Evolutionary conservation across 2,329 filamentous ascomycete genomes (phyloP).

Genomic region (Periconia digitata): DNA sequence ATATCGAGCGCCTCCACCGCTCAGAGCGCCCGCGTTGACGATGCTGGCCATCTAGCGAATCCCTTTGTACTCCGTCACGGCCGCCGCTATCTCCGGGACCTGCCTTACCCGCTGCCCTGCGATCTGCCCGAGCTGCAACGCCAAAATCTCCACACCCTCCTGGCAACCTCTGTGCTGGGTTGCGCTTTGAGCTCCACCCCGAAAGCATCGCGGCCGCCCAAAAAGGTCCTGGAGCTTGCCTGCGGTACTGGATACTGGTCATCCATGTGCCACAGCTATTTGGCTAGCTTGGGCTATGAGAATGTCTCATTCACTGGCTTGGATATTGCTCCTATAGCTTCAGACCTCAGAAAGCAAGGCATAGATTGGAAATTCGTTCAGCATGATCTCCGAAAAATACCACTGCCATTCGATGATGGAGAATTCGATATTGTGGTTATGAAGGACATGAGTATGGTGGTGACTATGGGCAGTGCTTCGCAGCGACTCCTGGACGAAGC

Average conservation of each 20-base stretch:
- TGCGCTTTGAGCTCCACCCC: slow-evolving; percentile 74
- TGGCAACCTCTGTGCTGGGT: slow-evolving; percentile 80
- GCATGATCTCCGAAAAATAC: slow-evolving; percentile 75
- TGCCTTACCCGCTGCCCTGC: slow-evolving; percentile 82
- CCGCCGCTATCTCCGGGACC: slow-evolving; percentile 78
- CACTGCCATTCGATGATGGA: slow-evolving; percentile 75
- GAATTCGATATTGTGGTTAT: slow-evolving; percentile 88
- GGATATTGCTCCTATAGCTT: slow-evolving; percentile 74
- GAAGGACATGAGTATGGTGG: slow-evolving; percentile 77
- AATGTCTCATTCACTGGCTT: slow-evolving; percentile 79
- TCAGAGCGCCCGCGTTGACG: slow-evolving; percentile 33
- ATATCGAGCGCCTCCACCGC: slow-evolving; percentile 43
- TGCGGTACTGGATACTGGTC: slow-evolving; percentile 92
- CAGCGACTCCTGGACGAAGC: slow-evolving; percentile 68
- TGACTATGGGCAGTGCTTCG: slow-evolving; percentile 59
- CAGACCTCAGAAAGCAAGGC: slow-evolving; percentile 66
- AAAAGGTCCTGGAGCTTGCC: slow-evolving; percentile 78
- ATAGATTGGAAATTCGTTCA: slow-evolving; percentile 89
- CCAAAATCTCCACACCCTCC: slow-evolving; percentile 79
- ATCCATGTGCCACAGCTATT: slow-evolving; percentile 80
- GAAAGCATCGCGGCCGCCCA: slow-evolving; percentile 67
- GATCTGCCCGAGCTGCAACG: slow-evolving; percentile 86
- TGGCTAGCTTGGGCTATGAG: slow-evolving; percentile 66
- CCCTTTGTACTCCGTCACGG: slow-evolving; percentile 73
- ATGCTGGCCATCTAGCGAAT: slow-evolving; percentile 20